Evolutionary conservation across 2,329 filamentous ascomycete genomes (phyloP), one percentile per base, ranked within the genome.

Genomic region (Fragosphaeria purpurea): DNA sequence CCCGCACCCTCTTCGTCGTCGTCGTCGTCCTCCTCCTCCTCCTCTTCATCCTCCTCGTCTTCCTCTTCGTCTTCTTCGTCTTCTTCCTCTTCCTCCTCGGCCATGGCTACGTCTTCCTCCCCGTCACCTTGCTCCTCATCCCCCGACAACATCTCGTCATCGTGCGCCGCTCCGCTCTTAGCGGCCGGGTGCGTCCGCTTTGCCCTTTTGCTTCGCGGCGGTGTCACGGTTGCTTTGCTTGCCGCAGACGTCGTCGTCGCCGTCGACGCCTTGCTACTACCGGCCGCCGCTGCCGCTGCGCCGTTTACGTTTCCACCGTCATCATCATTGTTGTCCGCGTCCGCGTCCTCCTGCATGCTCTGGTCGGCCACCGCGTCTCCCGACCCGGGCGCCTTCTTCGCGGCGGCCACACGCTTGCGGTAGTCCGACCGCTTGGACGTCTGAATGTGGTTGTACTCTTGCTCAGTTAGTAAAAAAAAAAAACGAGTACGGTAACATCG

Each of bases 391-490:
- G 60, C 66, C 48, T 67, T 68, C 65, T 85, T 86, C 48, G 81
- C 78, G 48, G 80, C 82, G 38, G 82, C 80, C 13, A 83, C 77
- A 59, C 83, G 85, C 59, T 81, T 79, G 48, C 83, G 77, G 67
- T 88, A 86, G 12, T 76, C 80, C 57, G 82, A 87, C 48, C 85
- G 81, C 68, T 89, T 89, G 51, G 83, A 81, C 22, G 82, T 80
- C 63, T 88, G 83, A 51, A 82, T 78, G 56, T 83, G 76, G 61
- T 82, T 86, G 72, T 86, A 88, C 63, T 86, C 82, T 85, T 57
- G 13, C 9, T 3, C 7, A 3, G 30, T 12, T 12, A 34, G 22
- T 57, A 45, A 55, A 48, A 38, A 32, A 34, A 9, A 49, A 7
- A 8, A 32, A n/a, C 41, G 37, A 44, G 35, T 13, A 33, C 9